Conservation (phyloP, 768 basidiomycete genomes). For the Russula abietina region DNA sequence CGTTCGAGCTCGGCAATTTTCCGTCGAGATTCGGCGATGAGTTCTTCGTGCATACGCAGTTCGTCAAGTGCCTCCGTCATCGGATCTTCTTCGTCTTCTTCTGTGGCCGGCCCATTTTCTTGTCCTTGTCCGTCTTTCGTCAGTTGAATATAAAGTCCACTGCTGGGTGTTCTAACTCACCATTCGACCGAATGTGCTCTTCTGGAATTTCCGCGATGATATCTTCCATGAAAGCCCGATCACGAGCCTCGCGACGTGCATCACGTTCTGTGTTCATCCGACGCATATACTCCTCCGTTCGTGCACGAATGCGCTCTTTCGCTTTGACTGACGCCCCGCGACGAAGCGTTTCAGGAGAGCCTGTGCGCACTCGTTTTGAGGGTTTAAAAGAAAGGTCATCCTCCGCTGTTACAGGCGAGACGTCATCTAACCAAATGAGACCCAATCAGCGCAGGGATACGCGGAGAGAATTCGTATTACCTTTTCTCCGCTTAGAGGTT, state of each 20-base stretch:
- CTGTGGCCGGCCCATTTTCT: neutral
- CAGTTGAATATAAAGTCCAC: neutral
- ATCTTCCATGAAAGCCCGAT: conserved; percentile 39
- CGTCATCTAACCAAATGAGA: conserved; percentile 1
- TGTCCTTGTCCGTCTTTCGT: neutral
- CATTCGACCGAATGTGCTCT: conserved; percentile 2
- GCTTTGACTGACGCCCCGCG: conserved; percentile 37
- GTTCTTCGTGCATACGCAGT: conserved; percentile 35
- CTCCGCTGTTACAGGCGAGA: conserved; percentile 1
- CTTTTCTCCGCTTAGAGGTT: conserved; percentile 17
- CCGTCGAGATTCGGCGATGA: conserved; percentile 54
- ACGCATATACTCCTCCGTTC: conserved; percentile 34
- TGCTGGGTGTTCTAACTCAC: neutral
- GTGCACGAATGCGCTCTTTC: conserved; percentile 38
- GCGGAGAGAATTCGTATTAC: neutral
- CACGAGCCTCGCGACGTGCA: conserved; percentile 35
- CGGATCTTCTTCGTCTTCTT: conserved; percentile 17
- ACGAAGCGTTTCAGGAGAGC: conserved; percentile 39
- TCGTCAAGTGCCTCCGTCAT: conserved; percentile 26
- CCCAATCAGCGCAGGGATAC: neutral
- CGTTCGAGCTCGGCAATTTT: conserved; percentile 64
- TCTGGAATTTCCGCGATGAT: conserved; percentile 28
- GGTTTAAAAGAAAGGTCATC: conserved; percentile 9
- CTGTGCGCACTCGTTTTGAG: conserved; percentile 47
- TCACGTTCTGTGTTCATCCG: conserved; percentile 33